Percentiles rank a stretch among this genome's conserved stretches.
Conservation (phyloP, 1,139 yeast species). For the Taiozyma onychis region DNA sequence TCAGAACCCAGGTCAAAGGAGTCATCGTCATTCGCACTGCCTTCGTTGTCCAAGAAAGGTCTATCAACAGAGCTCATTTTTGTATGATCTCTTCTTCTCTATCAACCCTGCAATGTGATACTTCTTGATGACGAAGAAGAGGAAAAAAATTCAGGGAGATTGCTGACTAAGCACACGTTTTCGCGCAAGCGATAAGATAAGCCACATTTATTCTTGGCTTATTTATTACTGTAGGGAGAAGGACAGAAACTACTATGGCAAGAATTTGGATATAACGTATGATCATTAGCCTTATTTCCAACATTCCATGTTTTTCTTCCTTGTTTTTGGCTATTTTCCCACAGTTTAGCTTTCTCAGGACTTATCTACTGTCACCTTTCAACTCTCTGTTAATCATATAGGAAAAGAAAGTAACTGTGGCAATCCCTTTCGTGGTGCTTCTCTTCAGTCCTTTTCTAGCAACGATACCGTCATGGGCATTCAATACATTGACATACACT, state of each 20-base stretch:
- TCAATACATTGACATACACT: slow-evolving; percentile 56
- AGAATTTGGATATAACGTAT: not conserved
- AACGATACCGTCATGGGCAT: slow-evolving; percentile 70
- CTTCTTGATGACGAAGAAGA: not conserved
- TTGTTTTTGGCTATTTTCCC: not conserved
- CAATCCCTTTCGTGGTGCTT: slow-evolving; percentile 48
- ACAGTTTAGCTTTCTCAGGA: too few species aligned
- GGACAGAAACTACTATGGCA: not conserved
- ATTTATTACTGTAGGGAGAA: too few species aligned
- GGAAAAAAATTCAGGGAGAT: not conserved
- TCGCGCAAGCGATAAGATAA: not conserved
- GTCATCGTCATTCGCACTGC: slow-evolving; percentile 9
- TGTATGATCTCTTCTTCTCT: not conserved
- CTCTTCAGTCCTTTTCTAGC: slow-evolving; percentile 55
- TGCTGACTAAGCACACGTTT: not conserved
- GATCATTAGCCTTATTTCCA: not conserved
- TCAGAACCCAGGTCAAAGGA: slow-evolving; percentile 6
- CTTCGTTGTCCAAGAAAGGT: slow-evolving; percentile 6
- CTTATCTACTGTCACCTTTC: not conserved
- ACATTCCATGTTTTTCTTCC: not conserved
- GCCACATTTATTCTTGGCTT: not conserved
- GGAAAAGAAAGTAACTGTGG: slow-evolving; percentile 48
- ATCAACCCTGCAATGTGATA: not conserved
- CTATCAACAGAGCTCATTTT: slow-evolving; percentile 5
- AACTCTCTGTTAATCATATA: slow-evolving; percentile 38